Base-by-base conservation (phyloP, 257 asterid species). In the Primulina tabacum region DNA sequence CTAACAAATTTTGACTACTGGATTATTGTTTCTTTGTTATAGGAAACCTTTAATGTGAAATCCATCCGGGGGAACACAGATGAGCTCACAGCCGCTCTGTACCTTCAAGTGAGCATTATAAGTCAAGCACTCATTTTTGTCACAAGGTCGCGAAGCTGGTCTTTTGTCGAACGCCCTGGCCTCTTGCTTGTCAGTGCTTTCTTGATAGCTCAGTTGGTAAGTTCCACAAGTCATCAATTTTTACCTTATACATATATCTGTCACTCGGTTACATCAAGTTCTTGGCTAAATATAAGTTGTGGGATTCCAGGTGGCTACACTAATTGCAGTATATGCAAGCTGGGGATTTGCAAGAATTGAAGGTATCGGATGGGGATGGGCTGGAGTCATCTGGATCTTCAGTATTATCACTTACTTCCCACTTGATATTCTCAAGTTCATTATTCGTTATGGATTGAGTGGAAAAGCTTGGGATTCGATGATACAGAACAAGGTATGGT, bases 361-460 rank as follows among this genome's bases (percentile, higher is more conserved):
- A 0, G 87, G 86, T 16, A 78, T 85, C 9, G 90, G 90, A 8
- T 85, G 90, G 90, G 87, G 90, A 0, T 85, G 90, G 90, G 90
- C 90, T 20, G 85, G 87, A 38, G 77, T 85, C 21, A 85, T 85
- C 30, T 85, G 89, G 89, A 26, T 85, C 11, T 85, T 80, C 66
- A 85, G 87, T 62, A 57, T 85, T 33, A n/a, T 85, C 69, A 73
- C 73, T 78, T 85, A 85, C 75, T 2, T 85, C 18, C 90, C 90
- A 2, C 77, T 82, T 10, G 90, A 85, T 52, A 8, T 85, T 6
- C 65, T 85, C 62, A 85, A 85, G 67, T 85, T 85, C 34, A 61
- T 68, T 52, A 82, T 80, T 20, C 56, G 84, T 71, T 85, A 78
- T 65, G 67, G 37, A 8, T 55, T 69, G 73, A 85, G 78, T 50